Evolutionary conservation across 2,329 filamentous ascomycete species (phyloP).

Genomic region (Pseudogymnoascus sp.): DNA sequence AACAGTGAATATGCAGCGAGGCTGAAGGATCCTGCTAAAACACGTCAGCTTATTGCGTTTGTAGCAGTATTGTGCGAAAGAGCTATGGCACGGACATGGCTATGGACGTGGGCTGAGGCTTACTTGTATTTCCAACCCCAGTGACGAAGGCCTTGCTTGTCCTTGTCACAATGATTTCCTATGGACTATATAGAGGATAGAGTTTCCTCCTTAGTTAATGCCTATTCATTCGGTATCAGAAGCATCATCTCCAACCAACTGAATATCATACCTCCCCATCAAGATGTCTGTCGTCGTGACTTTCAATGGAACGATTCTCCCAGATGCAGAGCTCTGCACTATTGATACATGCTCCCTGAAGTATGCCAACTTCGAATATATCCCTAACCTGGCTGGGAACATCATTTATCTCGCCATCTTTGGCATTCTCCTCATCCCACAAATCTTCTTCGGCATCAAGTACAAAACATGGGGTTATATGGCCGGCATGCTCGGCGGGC

Average conservation of each 20-base stretch:
- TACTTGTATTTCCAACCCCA: background rate
- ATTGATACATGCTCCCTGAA: constrained; percentile 15
- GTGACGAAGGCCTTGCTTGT: background rate
- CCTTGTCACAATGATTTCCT: background rate
- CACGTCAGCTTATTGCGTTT: background rate
- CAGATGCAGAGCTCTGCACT: constrained; percentile 11
- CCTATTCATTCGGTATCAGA: background rate
- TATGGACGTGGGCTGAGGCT: background rate
- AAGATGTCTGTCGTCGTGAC: background rate
- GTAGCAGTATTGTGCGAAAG: background rate
- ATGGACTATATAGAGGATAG: background rate
- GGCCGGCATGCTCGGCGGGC: constrained; percentile 44
- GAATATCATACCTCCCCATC: background rate
- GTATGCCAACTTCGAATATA: constrained; percentile 32
- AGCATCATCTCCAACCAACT: background rate
- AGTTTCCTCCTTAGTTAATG: background rate
- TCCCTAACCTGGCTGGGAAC: constrained; percentile 44
- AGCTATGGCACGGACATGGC: background rate
- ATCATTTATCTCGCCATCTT: constrained; percentile 46
- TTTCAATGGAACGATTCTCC: background rate
- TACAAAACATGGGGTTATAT: constrained; percentile 52
- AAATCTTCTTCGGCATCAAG: constrained; percentile 42
- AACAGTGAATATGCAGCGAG: background rate
- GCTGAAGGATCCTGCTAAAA: background rate
- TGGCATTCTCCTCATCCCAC: constrained; percentile 40